Conservation (phyloP, 768 basidiomycete genomes). For the Russula earlei region DNA sequence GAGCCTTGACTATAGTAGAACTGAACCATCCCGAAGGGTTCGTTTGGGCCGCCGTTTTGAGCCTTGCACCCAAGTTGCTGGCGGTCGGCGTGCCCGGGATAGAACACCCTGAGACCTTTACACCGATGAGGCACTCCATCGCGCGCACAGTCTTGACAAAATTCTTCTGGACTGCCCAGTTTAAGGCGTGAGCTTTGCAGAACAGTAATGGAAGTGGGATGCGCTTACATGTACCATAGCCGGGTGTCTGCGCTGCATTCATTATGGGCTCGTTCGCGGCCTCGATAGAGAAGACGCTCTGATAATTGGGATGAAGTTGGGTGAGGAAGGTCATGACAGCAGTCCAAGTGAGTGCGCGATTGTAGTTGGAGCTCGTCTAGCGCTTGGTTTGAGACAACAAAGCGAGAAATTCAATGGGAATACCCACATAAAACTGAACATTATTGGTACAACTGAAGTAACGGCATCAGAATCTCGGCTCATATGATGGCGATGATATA, state of each 20-base stretch:
- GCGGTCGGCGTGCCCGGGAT: neutral
- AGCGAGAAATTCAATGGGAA: neutral
- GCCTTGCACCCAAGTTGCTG: neutral
- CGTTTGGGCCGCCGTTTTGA: neutral
- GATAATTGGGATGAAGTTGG: constrained; percentile 60
- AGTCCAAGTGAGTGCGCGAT: constrained; percentile 73
- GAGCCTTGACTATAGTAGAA: neutral
- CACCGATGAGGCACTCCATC: constrained; percentile 12
- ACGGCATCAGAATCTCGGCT: neutral
- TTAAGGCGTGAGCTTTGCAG: neutral
- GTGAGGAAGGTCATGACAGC: constrained; percentile 67
- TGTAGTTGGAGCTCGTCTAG: constrained; percentile 63
- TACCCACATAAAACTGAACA: constrained; percentile 63
- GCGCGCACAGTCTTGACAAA: constrained; percentile 4
- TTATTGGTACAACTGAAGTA: constrained; percentile 48
- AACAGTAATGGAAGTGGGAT: neutral
- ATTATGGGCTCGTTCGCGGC: constrained; percentile 74
- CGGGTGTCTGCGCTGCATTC: constrained; percentile 59
- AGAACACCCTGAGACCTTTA: neutral
- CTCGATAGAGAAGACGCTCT: constrained; percentile 57
- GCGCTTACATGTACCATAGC: constrained; percentile 55
- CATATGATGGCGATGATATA: neutral
- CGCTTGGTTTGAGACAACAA: constrained; percentile 1
- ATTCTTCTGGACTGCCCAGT: neutral
- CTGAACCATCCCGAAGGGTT: constrained; percentile 5